These are phyloP conservation scores for Cladosporium sphaerospermum DNA, from an alignment of 2,329 filamentous ascomycete species.

Conservation along the genomic window DNA sequence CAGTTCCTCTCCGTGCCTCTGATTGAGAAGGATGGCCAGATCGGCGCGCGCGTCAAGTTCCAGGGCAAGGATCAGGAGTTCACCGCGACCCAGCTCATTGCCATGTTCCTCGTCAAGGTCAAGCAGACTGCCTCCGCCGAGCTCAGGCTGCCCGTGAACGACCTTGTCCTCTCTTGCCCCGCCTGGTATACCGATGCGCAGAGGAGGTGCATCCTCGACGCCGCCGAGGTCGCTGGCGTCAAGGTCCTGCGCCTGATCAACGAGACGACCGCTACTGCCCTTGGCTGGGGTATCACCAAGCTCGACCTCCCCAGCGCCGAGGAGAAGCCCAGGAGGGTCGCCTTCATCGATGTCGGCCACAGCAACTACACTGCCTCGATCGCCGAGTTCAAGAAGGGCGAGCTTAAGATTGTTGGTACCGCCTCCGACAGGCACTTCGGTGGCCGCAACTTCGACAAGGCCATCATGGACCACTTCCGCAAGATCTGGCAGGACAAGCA, in stretches of 20 bases:
- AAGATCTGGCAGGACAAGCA: slow-evolving; percentile 96
- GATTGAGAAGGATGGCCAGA: slow-evolving; percentile 86
- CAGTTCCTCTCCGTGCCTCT: slow-evolving; percentile 80
- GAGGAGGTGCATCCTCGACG: slow-evolving; percentile 82
- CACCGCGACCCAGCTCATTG: slow-evolving; percentile 85
- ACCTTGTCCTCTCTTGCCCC: slow-evolving; percentile 89
- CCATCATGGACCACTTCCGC: slow-evolving; percentile 87
- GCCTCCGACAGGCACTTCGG: slow-evolving; percentile 94
- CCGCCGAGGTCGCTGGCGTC: slow-evolving; percentile 85
- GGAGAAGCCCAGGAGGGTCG: slow-evolving; percentile 85
- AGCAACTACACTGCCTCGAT: slow-evolving; percentile 92
- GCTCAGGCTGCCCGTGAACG: slow-evolving; percentile 83
- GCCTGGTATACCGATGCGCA: slow-evolving; percentile 97
- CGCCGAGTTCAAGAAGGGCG: slow-evolving; percentile 95
- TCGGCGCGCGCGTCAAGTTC: slow-evolving; percentile 89
- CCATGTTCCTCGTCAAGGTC: slow-evolving; percentile 95
- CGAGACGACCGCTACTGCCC: slow-evolving; percentile 90
- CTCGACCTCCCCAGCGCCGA: slow-evolving; percentile 81
- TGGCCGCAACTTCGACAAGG: slow-evolving; percentile 94
- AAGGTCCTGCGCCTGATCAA: slow-evolving; percentile 94
- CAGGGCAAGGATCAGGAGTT: slow-evolving; percentile 92
- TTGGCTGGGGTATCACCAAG: slow-evolving; percentile 98
- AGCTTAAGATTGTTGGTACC: slow-evolving; percentile 87
- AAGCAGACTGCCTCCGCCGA: slow-evolving; percentile 81
- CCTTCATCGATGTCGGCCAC: slow-evolving; percentile 92